Evolutionary conservation across 306 rosid species (phyloP).

Genomic region (Calophaca sinica): DNA sequence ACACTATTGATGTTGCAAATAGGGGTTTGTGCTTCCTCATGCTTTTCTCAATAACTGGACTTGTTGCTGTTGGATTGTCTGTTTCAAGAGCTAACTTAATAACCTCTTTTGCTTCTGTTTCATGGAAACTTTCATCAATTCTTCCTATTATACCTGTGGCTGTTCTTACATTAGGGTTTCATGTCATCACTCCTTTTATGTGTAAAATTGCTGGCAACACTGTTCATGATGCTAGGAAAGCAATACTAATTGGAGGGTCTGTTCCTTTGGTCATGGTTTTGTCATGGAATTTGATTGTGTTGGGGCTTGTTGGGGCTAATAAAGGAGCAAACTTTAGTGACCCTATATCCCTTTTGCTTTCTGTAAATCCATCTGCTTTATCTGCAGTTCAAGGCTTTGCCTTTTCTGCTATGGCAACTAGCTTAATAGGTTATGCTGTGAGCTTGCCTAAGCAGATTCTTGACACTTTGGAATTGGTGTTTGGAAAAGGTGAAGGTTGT

Average conservation of each 20-base stretch:
- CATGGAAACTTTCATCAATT: constrained; percentile 55
- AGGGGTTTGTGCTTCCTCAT: constrained; percentile 57
- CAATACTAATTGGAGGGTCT: constrained; percentile 62
- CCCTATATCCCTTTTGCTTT: constrained; percentile 62
- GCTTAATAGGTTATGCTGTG: constrained; percentile 67
- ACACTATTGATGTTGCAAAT: constrained; percentile 56
- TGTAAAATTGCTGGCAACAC: constrained; percentile 65
- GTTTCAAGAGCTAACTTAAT: constrained; percentile 51
- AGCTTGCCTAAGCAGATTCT: constrained; percentile 73
- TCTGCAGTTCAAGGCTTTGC: constrained; percentile 66
- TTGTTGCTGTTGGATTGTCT: constrained; percentile 58
- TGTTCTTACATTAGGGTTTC: constrained; percentile 67
- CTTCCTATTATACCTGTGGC: constrained; percentile 61
- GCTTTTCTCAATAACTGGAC: constrained; percentile 60
- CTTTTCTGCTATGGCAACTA: constrained; percentile 69
- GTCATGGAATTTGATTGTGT: constrained; percentile 69
- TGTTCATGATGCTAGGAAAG: constrained; percentile 55
- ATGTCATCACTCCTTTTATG: constrained; percentile 67
- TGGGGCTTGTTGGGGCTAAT: constrained; percentile 60
- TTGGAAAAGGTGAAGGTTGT: constrained; percentile 3
- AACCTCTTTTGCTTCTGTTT: constrained; percentile 53
- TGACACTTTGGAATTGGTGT: constrained; percentile 58
- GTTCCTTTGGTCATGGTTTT: constrained; percentile 64
- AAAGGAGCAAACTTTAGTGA: constrained; percentile 31
- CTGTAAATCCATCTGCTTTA: constrained; percentile 63